Conservation (phyloP, 2,329 filamentous ascomycete genomes). For the Didymella glomerata region DNA sequence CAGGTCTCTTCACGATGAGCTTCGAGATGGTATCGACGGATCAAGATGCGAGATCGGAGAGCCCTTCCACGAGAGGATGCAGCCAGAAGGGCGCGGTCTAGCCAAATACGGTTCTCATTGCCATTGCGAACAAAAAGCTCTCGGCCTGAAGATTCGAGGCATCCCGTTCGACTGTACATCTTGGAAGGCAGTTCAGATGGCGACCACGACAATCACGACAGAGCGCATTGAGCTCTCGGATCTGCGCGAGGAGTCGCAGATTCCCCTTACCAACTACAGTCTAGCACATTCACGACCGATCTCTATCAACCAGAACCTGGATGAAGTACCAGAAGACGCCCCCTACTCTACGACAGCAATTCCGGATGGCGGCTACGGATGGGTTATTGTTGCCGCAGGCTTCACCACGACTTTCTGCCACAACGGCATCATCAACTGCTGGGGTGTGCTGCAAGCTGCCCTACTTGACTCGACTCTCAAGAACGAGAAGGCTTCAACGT, state of each 20-base stretch:
- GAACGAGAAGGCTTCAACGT: conserved; percentile 55
- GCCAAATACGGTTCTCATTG: neutral
- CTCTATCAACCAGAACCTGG: neutral
- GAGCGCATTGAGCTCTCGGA: conserved; percentile 25
- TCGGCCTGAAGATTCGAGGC: neutral
- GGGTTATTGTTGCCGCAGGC: conserved; percentile 63
- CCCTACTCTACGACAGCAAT: conserved; percentile 28
- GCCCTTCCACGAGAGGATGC: conserved; percentile 1
- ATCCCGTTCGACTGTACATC: neutral
- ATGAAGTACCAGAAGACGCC: conserved; percentile 13
- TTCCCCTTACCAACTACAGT: conserved; percentile 6
- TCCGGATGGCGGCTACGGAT: conserved; percentile 66
- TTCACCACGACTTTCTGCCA: conserved; percentile 61
- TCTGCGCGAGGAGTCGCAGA: conserved; percentile 11
- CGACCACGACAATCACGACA: conserved; percentile 21
- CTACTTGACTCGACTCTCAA: conserved; percentile 61
- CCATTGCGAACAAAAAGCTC: neutral
- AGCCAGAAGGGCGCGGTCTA: conserved; percentile 18
- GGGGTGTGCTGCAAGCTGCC: conserved; percentile 68
- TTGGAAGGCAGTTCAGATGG: conserved; percentile 2
- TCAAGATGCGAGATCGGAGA: neutral
- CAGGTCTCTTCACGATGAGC: too few species aligned
- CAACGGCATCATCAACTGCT: conserved; percentile 64
- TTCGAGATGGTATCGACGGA: neutral
- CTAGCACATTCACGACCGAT: neutral